Evolutionary conservation across 2,329 filamentous ascomycete species (phyloP), one percentile per base, ranked within the genome.

Genomic region (Mollisiaceae sp.): DNA sequence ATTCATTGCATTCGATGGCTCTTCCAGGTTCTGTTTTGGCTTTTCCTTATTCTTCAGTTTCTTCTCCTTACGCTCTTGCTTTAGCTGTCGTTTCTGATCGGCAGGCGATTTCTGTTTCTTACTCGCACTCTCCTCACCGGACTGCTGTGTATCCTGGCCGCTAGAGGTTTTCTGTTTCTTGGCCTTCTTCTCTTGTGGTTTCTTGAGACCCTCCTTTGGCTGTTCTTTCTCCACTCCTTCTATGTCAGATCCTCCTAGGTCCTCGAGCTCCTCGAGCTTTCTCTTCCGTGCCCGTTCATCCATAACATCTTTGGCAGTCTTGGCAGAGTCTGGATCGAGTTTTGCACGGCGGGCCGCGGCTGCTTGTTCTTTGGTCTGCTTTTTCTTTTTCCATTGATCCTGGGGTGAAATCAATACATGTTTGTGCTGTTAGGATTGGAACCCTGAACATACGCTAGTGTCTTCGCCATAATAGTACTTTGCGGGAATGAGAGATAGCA

Each of bases 301-400:
- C 87, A 97, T 90, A 67, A 97, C 88, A 78, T 98, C 94, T 78
- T 97, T 94, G 67, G 93, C 94, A 70, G 89, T 95, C 82, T 96
- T 95, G 70, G 90, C 89, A 75, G 93, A 93, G 71, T 94, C 92
- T 32, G 95, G 94, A 74, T 98, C 92, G 47, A 98, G 85, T 81
- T 97, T 98, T 66, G 91, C 92, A 76, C 90, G 86, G 80, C 93
- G 93, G 63, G 93, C 91, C 71, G 91, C 89, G 68, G 88, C 87
- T 66, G 92, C 92, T 78, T 97, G 86, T 78, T 93, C 91, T 77
- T 97, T 97, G 59, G 93, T 94, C 81, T 98, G 94, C 82, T 98
- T 98, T 81, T 95, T 97, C 76, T 90, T 90, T 78, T 89, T 89
- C 93, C 93, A 97, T 89, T 97, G 93, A 74, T 95, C 91, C 93